Base-by-base conservation (phyloP, 208 protist species). In the Acanthamoeba royreba region DNA sequence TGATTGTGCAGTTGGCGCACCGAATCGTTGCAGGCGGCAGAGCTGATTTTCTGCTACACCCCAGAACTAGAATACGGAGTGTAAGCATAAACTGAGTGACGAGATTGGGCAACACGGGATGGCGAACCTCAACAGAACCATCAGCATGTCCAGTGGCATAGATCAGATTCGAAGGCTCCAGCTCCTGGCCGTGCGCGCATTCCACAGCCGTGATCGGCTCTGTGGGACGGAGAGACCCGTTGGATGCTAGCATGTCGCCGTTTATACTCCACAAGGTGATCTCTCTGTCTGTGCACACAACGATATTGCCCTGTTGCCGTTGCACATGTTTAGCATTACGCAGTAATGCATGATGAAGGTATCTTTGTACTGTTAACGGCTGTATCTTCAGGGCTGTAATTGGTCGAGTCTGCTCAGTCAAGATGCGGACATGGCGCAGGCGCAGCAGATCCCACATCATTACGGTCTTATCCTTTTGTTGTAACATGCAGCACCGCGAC, bases 281-380 rank as follows among this genome's bases (percentile, higher is more conserved):
- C 33, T 74, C 46, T n/a, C 45, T 77, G 42, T 53, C 61, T 49
- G 88, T 92, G 42, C 88, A 92, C 35, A 79, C 61, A 25, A 92
- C 88, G 31, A 92, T 92, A 28, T 92, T 45, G 43, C 88, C 88
- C 88, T 92, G n/a, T n/a, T n/a, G n/a, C n/a, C n/a, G n/a, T n/a
- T n/a, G n/a, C n/a, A n/a, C n/a, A n/a, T n/a, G n/a, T n/a, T n/a
- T n/a, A n/a, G n/a, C 31, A n/a, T n/a, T n/a, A n/a, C n/a, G n/a
- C n/a, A n/a, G n/a, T n/a, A n/a, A n/a, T n/a, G n/a, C n/a, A n/a
- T n/a, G n/a, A n/a, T n/a, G n/a, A n/a, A n/a, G n/a, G n/a, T n/a
- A n/a, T n/a, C n/a, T n/a, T n/a, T n/a, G 72, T 83, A 83, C 72
- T n/a, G 72, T 83, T 13, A 83, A 17, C 25, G 72, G 38, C 25